Evolutionary conservation across 768 basidiomycete species (phyloP).

Genomic region (Lentinula boryana): DNA sequence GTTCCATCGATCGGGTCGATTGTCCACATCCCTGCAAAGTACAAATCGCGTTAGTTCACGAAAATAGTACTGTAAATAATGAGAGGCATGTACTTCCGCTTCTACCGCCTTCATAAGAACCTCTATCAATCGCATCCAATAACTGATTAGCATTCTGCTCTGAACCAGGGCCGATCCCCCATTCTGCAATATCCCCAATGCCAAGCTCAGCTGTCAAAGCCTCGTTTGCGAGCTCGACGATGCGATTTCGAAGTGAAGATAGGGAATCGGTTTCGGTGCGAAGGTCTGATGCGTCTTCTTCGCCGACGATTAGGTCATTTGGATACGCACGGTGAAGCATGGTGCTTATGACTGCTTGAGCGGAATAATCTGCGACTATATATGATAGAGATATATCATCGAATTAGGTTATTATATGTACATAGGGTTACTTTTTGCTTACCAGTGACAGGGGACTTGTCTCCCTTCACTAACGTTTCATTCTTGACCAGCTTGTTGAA

Average conservation of each 20-base stretch:
- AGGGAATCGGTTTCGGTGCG: conserved; percentile 35
- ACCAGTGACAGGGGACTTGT: conserved; percentile 92
- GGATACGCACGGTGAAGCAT: conserved; percentile 79
- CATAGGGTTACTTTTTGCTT: not conserved
- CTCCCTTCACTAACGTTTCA: conserved; percentile 85
- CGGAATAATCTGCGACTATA: conserved; percentile 87
- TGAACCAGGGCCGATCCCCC: conserved; percentile 67
- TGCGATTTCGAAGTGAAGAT: conserved; percentile 47
- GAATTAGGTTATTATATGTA: not conserved
- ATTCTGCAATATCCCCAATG: conserved; percentile 53
- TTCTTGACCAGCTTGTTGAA: conserved; percentile 81
- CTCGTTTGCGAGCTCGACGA: conserved; percentile 80
- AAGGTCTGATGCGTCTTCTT: conserved; percentile 86
- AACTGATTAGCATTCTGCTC: conserved; percentile 50
- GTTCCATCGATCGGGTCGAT: conserved; percentile 92
- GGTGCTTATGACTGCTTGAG: conserved; percentile 86
- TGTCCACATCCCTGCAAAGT: conserved; percentile 68
- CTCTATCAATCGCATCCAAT: conserved; percentile 84
- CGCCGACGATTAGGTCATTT: conserved; percentile 83
- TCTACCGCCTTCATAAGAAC: conserved; percentile 65
- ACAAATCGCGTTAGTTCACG: not conserved
- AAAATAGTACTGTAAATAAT: too few relatives aligned
- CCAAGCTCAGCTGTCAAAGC: conserved; percentile 52
- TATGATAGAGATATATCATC: not conserved
- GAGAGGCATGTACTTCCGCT: conserved; percentile 51